Conservation (phyloP, 2,329 filamentous ascomycete genomes). For the Corinectria fuckeliana region DNA sequence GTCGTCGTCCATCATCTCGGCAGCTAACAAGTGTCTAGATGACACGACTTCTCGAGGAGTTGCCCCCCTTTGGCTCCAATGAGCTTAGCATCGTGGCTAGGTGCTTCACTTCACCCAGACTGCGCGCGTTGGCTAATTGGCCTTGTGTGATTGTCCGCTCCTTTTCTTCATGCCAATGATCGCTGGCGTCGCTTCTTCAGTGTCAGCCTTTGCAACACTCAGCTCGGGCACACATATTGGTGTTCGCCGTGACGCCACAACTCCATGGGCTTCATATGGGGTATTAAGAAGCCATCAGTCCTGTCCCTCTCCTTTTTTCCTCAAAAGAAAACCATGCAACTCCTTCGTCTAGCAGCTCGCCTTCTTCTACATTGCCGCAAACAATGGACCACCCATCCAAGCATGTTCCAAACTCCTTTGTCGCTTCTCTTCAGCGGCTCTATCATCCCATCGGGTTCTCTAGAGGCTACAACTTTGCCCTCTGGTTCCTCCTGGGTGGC, state of each 20-base stretch:
- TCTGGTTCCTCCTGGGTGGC: conserved; percentile 58
- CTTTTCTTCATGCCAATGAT: neutral
- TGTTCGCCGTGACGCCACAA: neutral
- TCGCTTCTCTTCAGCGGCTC: conserved; percentile 27
- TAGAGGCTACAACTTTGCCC: conserved; percentile 62
- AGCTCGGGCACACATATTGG: neutral
- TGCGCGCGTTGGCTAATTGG: neutral
- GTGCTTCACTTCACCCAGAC: neutral
- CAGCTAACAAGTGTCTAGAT: neutral
- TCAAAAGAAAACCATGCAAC: neutral
- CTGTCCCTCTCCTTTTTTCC: neutral
- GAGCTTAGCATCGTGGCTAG: neutral
- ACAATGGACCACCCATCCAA: conserved; percentile 6
- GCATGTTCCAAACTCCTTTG: neutral
- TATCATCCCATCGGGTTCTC: conserved; percentile 60
- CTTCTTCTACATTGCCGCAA: neutral
- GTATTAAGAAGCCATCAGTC: neutral
- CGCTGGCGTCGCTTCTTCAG: neutral
- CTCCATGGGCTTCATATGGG: too few relatives aligned
- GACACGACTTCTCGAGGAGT: neutral
- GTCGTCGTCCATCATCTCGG: neutral
- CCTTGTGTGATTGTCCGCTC: neutral
- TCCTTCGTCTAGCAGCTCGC: neutral
- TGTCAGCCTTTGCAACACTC: neutral
- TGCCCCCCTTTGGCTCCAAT: neutral